Evolutionary conservation across 2,329 filamentous ascomycete species (phyloP).

Genomic region (Fusarium stilboides): DNA sequence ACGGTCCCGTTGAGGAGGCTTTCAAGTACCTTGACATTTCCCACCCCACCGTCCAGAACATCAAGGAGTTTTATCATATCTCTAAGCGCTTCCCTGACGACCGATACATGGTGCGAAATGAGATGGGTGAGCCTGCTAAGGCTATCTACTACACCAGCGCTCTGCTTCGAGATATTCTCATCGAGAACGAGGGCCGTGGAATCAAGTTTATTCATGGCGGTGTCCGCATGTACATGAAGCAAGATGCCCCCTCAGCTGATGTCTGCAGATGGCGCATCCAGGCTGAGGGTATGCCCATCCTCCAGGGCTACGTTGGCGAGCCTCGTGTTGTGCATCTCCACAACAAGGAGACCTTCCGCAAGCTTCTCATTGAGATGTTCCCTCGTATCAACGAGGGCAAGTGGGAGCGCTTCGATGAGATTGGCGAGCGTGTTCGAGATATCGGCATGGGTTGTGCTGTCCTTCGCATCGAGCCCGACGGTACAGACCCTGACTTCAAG

Average conservation of each 20-base stretch:
- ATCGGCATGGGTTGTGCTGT: slow-evolving; percentile 94
- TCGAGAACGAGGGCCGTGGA: slow-evolving; percentile 88
- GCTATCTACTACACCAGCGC: slow-evolving; percentile 96
- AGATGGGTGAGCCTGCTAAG: slow-evolving; percentile 87
- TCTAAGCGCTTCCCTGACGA: slow-evolving; percentile 88
- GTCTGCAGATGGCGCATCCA: slow-evolving; percentile 97
- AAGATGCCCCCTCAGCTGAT: slow-evolving; percentile 88
- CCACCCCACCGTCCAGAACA: slow-evolving; percentile 82
- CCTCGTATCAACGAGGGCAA: slow-evolving; percentile 84
- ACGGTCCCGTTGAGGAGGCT: slow-evolving; percentile 83
- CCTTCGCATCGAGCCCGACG: slow-evolving; percentile 83
- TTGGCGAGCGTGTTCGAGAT: slow-evolving; percentile 84
- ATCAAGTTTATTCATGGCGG: slow-evolving; percentile 97
- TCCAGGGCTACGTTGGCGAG: slow-evolving; percentile 90
- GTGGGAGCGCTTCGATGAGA: slow-evolving; percentile 85
- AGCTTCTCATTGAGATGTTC: slow-evolving; percentile 95
- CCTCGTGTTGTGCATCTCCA: slow-evolving; percentile 81
- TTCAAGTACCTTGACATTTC: slow-evolving; percentile 89
- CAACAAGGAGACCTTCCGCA: slow-evolving; percentile 84
- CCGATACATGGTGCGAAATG: slow-evolving; percentile 97
- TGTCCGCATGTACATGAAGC: slow-evolving; percentile 99
- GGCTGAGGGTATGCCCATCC: slow-evolving; percentile 90
- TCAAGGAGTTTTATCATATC: slow-evolving; percentile 88
- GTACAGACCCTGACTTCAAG: slow-evolving; percentile 69
- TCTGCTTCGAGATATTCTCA: slow-evolving; percentile 87